Conservation (phyloP, 83 land plant genomes). For the Diphasiastrum complanatum region DNA sequence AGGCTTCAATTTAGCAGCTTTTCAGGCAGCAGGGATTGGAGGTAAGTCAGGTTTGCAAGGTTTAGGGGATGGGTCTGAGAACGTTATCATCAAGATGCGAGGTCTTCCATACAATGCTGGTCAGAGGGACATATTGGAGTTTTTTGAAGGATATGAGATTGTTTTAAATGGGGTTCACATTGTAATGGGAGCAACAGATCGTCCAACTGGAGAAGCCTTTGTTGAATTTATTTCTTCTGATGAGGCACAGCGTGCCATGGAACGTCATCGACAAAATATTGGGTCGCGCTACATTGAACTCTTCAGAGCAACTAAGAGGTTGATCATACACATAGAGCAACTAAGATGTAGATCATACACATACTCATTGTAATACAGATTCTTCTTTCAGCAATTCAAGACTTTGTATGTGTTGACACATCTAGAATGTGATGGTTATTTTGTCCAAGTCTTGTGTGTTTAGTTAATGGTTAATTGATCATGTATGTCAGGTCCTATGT, state of each 20-base stretch:
- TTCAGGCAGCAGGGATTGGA: constrained; percentile 16
- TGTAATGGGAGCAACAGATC: constrained; percentile 21
- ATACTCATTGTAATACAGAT: neutral
- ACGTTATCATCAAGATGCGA: constrained; percentile 25
- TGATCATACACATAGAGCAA: neutral
- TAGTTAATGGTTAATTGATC: neutral
- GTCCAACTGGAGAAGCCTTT: constrained; percentile 28
- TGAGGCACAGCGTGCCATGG: constrained; percentile 30
- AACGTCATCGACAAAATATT: constrained; percentile 21
- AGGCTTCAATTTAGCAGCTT: constrained; percentile 6
- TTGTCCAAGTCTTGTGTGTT: neutral
- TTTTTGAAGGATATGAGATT: constrained; percentile 25
- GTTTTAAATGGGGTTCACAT: constrained; percentile 24
- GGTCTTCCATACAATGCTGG: constrained; percentile 31
- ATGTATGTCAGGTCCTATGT: too few relatives aligned
- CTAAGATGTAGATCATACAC: neutral
- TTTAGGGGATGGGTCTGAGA: constrained; percentile 14
- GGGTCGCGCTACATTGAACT: constrained; percentile 32
- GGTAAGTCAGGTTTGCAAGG: neutral
- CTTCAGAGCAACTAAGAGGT: constrained; percentile 27
- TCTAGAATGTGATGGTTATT: neutral
- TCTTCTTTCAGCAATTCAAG: neutral
- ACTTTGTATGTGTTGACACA: neutral
- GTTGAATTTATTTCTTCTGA: constrained; percentile 19
- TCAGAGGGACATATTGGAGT: constrained; percentile 18